Conservation (phyloP, 2,329 filamentous ascomycete genomes). For the Pyrenochaeta sp. region DNA sequence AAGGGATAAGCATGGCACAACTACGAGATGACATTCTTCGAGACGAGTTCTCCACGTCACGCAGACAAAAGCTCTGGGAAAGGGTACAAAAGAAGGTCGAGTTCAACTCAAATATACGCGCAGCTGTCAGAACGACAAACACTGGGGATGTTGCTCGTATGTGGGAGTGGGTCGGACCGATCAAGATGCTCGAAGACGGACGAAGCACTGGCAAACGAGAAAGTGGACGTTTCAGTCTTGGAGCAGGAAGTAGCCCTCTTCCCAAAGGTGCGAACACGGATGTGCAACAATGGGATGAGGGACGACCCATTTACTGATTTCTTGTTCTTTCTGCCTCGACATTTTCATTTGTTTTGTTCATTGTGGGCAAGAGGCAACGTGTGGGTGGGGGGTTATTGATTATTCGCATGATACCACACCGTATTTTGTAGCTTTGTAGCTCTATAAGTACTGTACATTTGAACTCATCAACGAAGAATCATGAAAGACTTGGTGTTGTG, state of each 20-base stretch:
- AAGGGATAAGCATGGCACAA: constrained; percentile 86
- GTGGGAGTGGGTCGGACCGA: constrained; percentile 74
- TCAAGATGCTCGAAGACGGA: constrained; percentile 56
- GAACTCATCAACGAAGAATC: too few relatives aligned
- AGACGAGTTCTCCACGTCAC: constrained; percentile 76
- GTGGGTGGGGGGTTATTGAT: constrained; percentile 7
- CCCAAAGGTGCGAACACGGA: constrained; percentile 41
- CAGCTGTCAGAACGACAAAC: constrained; percentile 70
- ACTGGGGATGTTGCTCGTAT: constrained; percentile 64
- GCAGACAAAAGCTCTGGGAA: constrained; percentile 84
- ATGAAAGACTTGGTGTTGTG: constrained; percentile 12
- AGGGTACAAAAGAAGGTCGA: constrained; percentile 86
- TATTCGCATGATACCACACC: constrained; percentile 39
- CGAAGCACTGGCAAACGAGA: constrained; percentile 38
- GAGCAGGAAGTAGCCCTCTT: constrained; percentile 40
- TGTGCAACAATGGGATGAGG: constrained; percentile 55
- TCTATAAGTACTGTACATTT: too few relatives aligned
- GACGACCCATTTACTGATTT: constrained; percentile 55
- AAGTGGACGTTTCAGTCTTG: constrained; percentile 42
- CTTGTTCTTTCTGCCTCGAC: too few relatives aligned
- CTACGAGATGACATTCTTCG: constrained; percentile 89
- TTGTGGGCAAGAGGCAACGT: neutral
- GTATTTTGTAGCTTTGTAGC: constrained; percentile 16
- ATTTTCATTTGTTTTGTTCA: constrained; percentile 13
- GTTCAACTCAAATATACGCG: constrained; percentile 90